Percentiles rank a stretch among this genome's conserved stretches.
Conservation (phyloP, 176 grass and related monocot species). For the Dendrocalamus sinicus region DNA sequence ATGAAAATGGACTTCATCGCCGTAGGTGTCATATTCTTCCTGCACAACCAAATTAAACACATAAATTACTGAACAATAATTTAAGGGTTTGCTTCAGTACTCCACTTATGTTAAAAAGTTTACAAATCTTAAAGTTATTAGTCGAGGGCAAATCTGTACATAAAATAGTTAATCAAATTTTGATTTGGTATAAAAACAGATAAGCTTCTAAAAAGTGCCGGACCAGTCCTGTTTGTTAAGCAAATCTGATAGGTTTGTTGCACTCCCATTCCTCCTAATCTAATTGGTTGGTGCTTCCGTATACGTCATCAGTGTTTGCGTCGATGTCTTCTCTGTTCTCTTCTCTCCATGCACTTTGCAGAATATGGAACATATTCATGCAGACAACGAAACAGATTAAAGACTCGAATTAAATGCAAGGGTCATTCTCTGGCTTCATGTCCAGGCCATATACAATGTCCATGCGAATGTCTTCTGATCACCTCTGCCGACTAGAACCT, state of each 20-base stretch:
- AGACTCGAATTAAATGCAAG: neutral
- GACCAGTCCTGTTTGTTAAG: neutral
- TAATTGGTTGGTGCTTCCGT: neutral
- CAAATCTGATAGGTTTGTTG: neutral
- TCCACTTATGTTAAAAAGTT: neutral
- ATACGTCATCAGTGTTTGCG: neutral
- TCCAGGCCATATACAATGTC: no score
- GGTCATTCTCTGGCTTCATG: no score
- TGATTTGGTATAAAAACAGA: neutral
- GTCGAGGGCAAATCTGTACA: neutral
- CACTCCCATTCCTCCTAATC: neutral
- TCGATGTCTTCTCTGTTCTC: neutral
- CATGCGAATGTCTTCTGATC: no score
- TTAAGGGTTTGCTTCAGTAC: neutral
- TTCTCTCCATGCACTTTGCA: neutral
- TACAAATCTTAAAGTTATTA: neutral
- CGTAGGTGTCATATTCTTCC: constrained; percentile 78
- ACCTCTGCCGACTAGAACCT: no score
- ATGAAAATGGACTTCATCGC: constrained; percentile 55
- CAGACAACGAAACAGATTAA: neutral
- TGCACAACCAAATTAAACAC: constrained; percentile 50
- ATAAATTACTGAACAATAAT: neutral
- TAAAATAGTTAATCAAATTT: constrained; percentile 12
- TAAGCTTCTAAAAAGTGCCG: neutral
- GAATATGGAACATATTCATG: neutral